Conservation (phyloP, 164 flowering plant species). For the Houttuynia cordata region DNA sequence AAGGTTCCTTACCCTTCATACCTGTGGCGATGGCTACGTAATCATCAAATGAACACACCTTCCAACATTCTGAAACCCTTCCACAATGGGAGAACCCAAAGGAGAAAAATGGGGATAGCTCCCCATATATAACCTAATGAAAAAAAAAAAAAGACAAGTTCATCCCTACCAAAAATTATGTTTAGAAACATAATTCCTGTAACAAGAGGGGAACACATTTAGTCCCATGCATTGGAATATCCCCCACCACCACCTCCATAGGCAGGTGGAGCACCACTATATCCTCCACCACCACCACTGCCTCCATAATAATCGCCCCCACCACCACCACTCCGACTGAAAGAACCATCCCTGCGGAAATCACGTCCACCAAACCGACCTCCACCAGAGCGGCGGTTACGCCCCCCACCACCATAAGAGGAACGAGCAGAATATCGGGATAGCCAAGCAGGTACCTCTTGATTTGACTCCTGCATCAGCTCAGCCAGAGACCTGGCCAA, state of each 20-base stretch:
- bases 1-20: slow-evolving; percentile 1
- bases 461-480: slow-evolving; percentile 64
- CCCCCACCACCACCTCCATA: slow-evolving; percentile 25
- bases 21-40: neutral
- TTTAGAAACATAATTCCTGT: slow-evolving; percentile 6
- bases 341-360: slow-evolving; percentile 38
- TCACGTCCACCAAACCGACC: slow-evolving; percentile 68
- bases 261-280: slow-evolving; percentile 22
- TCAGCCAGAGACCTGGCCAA: slow-evolving; percentile 50
- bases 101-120: neutral
- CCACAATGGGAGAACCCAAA: slow-evolving; percentile 10
- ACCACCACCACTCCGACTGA: slow-evolving; percentile 21
- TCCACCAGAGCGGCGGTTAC: slow-evolving; percentile 42
- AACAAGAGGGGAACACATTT: slow-evolving; percentile 1
- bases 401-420: slow-evolving; percentile 37
- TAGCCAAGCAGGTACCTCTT: slow-evolving; percentile 69
- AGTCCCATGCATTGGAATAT: slow-evolving; percentile 58
- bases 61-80: slow-evolving; percentile 4
- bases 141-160: slow-evolving; percentile 2
- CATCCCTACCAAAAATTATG: slow-evolving; percentile 14
- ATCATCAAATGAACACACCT: slow-evolving; percentile 3
- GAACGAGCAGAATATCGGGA: slow-evolving; percentile 46
- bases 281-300: slow-evolving; percentile 19
- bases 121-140: neutral
- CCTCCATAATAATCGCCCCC: slow-evolving; percentile 29